These are phyloP conservation scores for Solanum paucissectum DNA, from an alignment of 257 asterid species.

Conservation along the genomic window DNA sequence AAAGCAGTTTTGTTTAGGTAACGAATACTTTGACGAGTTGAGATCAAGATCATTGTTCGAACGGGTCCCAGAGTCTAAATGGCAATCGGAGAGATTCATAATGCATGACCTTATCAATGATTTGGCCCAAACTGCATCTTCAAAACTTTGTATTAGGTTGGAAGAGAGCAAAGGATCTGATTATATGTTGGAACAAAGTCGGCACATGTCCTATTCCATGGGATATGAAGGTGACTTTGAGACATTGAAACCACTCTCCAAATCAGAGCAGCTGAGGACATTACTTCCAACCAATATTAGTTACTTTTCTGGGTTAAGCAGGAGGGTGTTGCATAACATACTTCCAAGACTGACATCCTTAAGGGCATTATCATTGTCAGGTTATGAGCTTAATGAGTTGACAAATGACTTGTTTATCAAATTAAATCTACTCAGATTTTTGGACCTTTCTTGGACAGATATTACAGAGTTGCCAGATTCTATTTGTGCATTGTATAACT, in stretches of 20 bases:
- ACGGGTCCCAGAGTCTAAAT: neutral
- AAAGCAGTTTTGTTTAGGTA: neutral
- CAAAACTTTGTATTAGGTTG: neutral
- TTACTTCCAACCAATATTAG: neutral
- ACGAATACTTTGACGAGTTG: neutral
- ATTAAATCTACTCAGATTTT: neutral
- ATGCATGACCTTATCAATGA: slow-evolving; percentile 8
- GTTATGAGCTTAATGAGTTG: neutral
- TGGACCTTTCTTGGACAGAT: neutral
- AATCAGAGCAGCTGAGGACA: neutral
- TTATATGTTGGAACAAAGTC: too few species aligned
- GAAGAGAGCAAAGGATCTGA: neutral
- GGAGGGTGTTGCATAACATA: neutral
- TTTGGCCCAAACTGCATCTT: neutral
- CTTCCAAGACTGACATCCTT: neutral
- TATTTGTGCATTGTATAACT: neutral
- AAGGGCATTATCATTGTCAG: neutral
- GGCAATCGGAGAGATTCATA: neutral
- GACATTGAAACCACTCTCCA: neutral
- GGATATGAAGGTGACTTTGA: neutral
- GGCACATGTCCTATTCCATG: neutral
- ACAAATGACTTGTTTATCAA: neutral
- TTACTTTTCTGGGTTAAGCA: accelerated
- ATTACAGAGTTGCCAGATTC: neutral
- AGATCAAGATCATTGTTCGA: neutral